phyloP scores from a whole-genome alignment of 345 rosid genomes.

The Citrus medica region DNA sequence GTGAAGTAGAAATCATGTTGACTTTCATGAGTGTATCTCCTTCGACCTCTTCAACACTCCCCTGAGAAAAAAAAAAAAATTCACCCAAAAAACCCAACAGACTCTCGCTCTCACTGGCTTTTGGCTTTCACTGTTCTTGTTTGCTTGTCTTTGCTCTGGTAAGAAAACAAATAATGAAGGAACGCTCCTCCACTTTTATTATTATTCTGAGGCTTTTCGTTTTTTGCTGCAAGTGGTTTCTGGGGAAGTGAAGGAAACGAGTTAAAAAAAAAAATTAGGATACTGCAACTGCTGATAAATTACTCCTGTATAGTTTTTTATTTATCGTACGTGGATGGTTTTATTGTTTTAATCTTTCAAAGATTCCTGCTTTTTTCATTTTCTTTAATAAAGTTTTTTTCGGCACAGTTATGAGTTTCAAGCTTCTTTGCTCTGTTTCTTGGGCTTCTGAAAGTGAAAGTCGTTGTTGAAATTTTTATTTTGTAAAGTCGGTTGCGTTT shows the following conservation, averaged over 20 bases:
- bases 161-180: neutral
- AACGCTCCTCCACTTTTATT: neutral
- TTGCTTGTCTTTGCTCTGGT: conserved; percentile 10
- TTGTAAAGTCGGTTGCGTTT: neutral
- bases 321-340: neutral
- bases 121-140: neutral
- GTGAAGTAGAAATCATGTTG: conserved; percentile 46
- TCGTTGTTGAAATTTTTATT: neutral
- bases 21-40: conserved; percentile 35
- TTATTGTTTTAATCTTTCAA: neutral
- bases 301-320: neutral
- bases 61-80: neutral
- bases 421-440: neutral
- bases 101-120: neutral
- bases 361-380: neutral
- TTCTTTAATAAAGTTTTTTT: neutral
- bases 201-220: neutral
- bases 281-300: neutral
- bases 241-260: conserved; percentile 9
- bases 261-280: conserved; percentile 6
- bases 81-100: neutral
- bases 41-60: conserved; percentile 31
- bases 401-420: neutral
- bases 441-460: neutral
- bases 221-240: neutral